Conservation (phyloP, 805 yeast species). For the Barnettozyma wickerhamii region DNA sequence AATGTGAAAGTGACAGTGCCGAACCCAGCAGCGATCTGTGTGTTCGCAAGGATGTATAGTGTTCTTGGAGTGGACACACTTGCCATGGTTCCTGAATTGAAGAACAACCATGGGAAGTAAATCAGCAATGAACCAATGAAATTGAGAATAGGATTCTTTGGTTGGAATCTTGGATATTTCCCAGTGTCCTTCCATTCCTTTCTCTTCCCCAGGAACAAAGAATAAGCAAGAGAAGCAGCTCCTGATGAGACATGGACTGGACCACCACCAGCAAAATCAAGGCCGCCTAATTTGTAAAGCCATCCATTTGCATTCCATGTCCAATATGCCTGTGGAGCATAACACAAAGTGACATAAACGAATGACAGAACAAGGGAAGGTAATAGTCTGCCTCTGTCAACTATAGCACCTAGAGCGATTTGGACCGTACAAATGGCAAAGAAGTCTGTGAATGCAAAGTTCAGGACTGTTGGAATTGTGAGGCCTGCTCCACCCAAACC, state of each 20-base stretch:
- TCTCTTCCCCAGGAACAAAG: constrained; percentile 88
- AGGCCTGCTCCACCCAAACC: constrained; percentile 32
- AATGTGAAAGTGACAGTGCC: constrained; percentile 95
- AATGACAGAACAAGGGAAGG: constrained; percentile 95
- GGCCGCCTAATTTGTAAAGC: constrained; percentile 75
- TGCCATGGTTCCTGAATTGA: constrained; percentile 97
- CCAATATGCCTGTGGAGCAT: constrained; percentile 97
- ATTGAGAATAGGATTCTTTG: constrained; percentile 85
- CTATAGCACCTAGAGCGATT: constrained; percentile 85
- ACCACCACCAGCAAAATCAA: constrained; percentile 98
- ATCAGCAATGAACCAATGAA: constrained; percentile 97
- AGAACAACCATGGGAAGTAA: constrained; percentile 98
- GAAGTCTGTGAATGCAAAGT: constrained; percentile 84
- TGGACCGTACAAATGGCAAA: constrained; percentile 86
- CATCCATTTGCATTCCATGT: constrained; percentile 92
- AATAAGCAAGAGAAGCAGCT: constrained; percentile 89
- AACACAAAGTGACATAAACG: constrained; percentile 91
- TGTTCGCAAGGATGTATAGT: constrained; percentile 88
- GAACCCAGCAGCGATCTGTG: constrained; percentile 87
- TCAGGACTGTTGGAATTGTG: constrained; percentile 42
- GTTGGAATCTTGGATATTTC: constrained; percentile 82
- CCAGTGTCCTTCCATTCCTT: constrained; percentile 61
- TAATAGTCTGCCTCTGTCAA: constrained; percentile 94
- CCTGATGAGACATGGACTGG: constrained; percentile 96
- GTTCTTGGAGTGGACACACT: constrained; percentile 91